Percentiles rank a stretch among this genome's conserved stretches.
phyloP scores from a whole-genome alignment of 495 filamentous ascomycete genomes.

The Hyaloscypha finlandica region DNA sequence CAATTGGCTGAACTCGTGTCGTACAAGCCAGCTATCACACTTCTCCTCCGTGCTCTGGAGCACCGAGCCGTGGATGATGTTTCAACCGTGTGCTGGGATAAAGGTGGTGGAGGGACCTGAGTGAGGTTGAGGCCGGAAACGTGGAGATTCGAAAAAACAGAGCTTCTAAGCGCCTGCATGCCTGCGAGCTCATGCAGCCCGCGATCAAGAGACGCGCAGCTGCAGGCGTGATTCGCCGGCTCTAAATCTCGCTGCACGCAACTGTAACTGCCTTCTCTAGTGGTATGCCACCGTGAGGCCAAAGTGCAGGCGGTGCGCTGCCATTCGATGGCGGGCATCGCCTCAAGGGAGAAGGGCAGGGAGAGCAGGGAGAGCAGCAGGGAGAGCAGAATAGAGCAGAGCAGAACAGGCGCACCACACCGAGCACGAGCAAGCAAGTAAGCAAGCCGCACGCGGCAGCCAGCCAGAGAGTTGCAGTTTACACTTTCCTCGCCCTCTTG shows the following conservation, averaged over 20 bases:
- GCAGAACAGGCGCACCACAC: background rate
- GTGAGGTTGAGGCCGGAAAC: background rate
- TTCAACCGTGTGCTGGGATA: slow-evolving; percentile 9
- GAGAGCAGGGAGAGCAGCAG: no score
- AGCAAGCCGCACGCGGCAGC: background rate
- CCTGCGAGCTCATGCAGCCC: slow-evolving; percentile 27
- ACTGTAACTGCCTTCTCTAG: slow-evolving; percentile 15
- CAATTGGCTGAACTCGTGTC: slow-evolving; percentile 7
- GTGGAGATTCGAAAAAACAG: background rate
- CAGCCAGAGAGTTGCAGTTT: no score
- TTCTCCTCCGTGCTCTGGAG: slow-evolving; percentile 1
- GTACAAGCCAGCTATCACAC: slow-evolving; percentile 11
- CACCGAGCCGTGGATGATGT: slow-evolving; percentile 11
- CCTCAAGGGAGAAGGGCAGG: background rate
- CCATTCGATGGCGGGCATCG: background rate
- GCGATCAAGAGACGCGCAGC: slow-evolving; percentile 40
- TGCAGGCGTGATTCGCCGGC: slow-evolving; percentile 30
- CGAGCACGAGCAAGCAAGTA: background rate
- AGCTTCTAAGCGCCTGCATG: slow-evolving; percentile 27
- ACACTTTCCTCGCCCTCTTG: no score
- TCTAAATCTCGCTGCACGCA: slow-evolving; percentile 25
- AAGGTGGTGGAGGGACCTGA: background rate
- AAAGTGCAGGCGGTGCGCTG: slow-evolving; percentile 4
- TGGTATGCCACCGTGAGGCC: slow-evolving; percentile 13
- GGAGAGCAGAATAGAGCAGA: background rate